Evolutionary conservation across 129 eudicot genomes (phyloP).

Genomic region (Tagetes erecta): DNA sequence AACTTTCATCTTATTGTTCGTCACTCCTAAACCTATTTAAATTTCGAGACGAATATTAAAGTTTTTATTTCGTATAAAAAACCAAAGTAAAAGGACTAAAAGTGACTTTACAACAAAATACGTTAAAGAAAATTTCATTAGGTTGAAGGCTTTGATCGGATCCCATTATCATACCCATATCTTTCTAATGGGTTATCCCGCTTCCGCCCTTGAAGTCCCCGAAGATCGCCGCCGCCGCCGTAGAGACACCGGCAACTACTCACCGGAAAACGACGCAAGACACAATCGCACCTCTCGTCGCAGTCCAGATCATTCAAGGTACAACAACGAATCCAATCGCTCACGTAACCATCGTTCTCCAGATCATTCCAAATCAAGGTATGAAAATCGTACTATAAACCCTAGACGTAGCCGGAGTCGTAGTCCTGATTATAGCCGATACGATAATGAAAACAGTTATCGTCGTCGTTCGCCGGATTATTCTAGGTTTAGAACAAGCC

Average conservation of each 20-base stretch:
- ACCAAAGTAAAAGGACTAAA: too few species aligned
- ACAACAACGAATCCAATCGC: constrained; percentile 35
- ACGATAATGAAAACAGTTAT: constrained; percentile 34
- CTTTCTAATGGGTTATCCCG: constrained; percentile 45
- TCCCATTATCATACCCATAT: background rate
- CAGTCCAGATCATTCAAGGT: constrained; percentile 44
- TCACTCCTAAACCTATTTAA: too few species aligned
- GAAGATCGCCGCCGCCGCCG: constrained; percentile 41
- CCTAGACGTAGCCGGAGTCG: constrained; percentile 59
- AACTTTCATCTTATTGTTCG: too few species aligned
- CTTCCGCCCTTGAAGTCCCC: constrained; percentile 56
- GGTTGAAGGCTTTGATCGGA: too few species aligned
- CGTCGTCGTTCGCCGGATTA: constrained; percentile 65
- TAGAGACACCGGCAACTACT: constrained; percentile 33
- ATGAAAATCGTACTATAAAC: constrained; percentile 37
- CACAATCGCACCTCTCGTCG: constrained; percentile 34
- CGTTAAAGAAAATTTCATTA: too few species aligned
- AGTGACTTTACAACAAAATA: too few species aligned
- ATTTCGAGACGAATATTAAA: too few species aligned
- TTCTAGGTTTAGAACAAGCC: constrained; percentile 47
- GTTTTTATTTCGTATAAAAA: too few species aligned
- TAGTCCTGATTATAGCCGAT: constrained; percentile 57
- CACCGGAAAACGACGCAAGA: constrained; percentile 44
- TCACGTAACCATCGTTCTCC: constrained; percentile 39
- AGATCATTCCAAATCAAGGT: constrained; percentile 30